Evolutionary conservation across 2,329 filamentous ascomycete species (phyloP), one percentile per base, ranked within the genome.

Genomic region (Penicillium psychrosexuale): DNA sequence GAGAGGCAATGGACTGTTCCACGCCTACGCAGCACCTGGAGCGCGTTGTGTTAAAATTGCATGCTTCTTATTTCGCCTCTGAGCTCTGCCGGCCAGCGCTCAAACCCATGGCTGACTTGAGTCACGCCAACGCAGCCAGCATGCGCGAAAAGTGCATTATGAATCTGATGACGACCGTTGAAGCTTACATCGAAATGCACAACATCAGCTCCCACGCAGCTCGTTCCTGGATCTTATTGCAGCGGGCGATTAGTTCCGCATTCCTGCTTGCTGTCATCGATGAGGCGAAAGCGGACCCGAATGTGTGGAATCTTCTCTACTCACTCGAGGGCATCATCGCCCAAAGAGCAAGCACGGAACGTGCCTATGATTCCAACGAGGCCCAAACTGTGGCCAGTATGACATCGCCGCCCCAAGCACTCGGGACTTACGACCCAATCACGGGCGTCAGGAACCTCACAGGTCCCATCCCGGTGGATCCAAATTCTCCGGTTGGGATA

Each of bases 1-100:
- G 83, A 53, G 82, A 85, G 53, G 78, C 43, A 49, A 77, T 61
- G 63, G 77, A 67, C 48, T 79, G 77, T 56, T 58, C 67, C 3
- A 69, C 61, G 2, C 56, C 71, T 3, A 75, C 69, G 3, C 78
- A 86, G 58, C 82, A 84, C 57, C 69, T 86, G 2, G 81, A 86
- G 66, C 80, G 84, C 57, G 82, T 84, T 69, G 82, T 81, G 0
- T 66, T 86, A 5, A 84, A 84, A 62, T 71, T 86, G 4, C 84
- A 86, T 65, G 80, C 81, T 19, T 84, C 82, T 8, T 86, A 86
- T 67, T 80, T 84, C 55, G 80, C 80, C 22, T 85, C 83, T 5
- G 84, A 86, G 69, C 78, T 86, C 31, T 85, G 82, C 64, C 78
- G 84, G 31, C 82, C 83, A 33, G 81, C 83, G 24, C 78, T 86